Conservation (phyloP, 352 stramenopile species). For the Globisporangium abappressorium region DNA sequence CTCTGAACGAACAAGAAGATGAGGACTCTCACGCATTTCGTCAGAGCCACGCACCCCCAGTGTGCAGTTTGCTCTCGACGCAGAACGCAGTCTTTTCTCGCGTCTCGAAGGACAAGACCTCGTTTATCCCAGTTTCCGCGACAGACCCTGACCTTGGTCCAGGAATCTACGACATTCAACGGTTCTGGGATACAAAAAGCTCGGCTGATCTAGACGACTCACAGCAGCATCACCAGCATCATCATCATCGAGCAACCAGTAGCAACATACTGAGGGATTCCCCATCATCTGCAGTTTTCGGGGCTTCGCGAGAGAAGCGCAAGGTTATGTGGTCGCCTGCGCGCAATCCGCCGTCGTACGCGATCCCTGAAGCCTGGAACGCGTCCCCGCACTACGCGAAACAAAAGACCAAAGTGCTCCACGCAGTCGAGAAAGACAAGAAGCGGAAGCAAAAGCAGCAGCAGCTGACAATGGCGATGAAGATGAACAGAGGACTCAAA, state of each 20-base stretch:
- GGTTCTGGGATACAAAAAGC: slow-evolving; percentile 37
- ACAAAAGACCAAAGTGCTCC: slow-evolving; percentile 43
- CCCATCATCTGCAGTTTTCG: slow-evolving; percentile 42
- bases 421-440: slow-evolving; percentile 20
- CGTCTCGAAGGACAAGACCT: slow-evolving; percentile 5
- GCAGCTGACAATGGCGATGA: background rate
- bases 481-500: background rate
- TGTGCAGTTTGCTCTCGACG: slow-evolving; percentile 7
- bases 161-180: slow-evolving; percentile 39
- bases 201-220: background rate
- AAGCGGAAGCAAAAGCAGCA: slow-evolving; percentile 10
- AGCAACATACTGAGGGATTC: slow-evolving; percentile 11
- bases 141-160: slow-evolving; percentile 20
- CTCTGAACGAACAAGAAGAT: background rate
- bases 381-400: slow-evolving; percentile 53
- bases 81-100: slow-evolving; percentile 17
- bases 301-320: slow-evolving; percentile 37
- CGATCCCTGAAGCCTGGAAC: slow-evolving; percentile 46
- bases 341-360: slow-evolving; percentile 29
- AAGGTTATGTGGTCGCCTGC: slow-evolving; percentile 49
- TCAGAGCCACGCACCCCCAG: background rate
- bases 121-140: background rate
- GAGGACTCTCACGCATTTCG: background rate
- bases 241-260: background rate
- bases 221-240: background rate